Percentiles rank a stretch among this genome's conserved stretches.
phyloP scores from a whole-genome alignment of 2,329 filamentous ascomycete species.

The Tolypocladium guangdongense region DNA sequence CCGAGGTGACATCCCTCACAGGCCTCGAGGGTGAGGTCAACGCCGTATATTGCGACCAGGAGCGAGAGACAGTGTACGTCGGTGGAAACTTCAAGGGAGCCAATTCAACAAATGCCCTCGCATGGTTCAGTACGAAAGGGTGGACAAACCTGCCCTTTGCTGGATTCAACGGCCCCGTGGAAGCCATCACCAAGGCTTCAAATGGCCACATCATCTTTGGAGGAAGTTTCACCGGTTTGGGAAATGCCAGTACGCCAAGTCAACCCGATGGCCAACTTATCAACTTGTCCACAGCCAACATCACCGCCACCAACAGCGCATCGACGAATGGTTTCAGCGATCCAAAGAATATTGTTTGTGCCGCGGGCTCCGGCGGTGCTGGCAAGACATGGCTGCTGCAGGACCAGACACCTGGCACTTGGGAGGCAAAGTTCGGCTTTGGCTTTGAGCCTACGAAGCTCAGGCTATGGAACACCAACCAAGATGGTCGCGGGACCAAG shows the following conservation, averaged over 20 bases:
- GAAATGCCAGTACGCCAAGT: conserved; percentile 62
- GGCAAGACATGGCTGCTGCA: conserved; percentile 70
- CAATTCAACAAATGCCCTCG: conserved; percentile 82
- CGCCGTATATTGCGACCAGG: conserved; percentile 70
- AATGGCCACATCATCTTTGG: conserved; percentile 87
- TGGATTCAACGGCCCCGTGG: conserved; percentile 89
- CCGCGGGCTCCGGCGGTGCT: conserved; percentile 50
- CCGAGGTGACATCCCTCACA: conserved; percentile 59
- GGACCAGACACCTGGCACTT: conserved; percentile 67
- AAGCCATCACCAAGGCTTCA: conserved; percentile 68
- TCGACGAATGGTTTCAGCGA: conserved; percentile 56
- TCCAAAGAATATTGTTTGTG: conserved; percentile 73
- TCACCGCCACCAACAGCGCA: conserved; percentile 56
- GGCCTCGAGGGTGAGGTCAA: conserved; percentile 77
- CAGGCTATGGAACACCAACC: conserved; percentile 76
- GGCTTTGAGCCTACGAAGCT: conserved; percentile 81
- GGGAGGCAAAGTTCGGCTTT: conserved; percentile 74
- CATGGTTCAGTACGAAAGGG: conserved; percentile 57
- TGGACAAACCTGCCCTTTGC: conserved; percentile 81
- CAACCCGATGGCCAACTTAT: conserved; percentile 66
- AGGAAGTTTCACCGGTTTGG: conserved; percentile 77
- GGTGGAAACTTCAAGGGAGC: conserved; percentile 73
- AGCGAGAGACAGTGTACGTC: conserved; percentile 72
- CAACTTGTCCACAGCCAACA: conserved; percentile 69
- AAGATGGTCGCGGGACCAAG: conserved; percentile 75